Base-by-base conservation (phyloP, 2,329 filamentous ascomycete species). In the Alternaria solani region DNA sequence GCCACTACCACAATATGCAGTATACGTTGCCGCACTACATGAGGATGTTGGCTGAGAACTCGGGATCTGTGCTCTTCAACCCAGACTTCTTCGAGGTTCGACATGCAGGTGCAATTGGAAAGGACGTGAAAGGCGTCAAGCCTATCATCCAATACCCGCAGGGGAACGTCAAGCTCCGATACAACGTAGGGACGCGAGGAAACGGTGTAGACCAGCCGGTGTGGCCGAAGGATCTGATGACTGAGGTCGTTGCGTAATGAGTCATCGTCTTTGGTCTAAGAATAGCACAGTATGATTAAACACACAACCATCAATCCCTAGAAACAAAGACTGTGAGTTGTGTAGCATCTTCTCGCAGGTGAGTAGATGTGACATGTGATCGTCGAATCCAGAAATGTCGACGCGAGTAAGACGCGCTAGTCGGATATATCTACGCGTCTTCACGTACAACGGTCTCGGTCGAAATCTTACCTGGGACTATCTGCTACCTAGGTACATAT, bases 1-100 rank as follows among this genome's bases (percentile, higher is more conserved):
- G 84, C 11, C 81, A 86, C 66, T 82, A 83, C 66, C 79, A 86
- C 62, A 76, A 79, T 30, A 85, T 86, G 82, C 60, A 58, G 1
- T 78, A 82, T 47, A 74, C 70, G 1, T 56, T 84, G 6, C 81
- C 81, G 7, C 70, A 69, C 4, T 80, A 81, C 62, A 52, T 83
- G 41, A 74, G 76, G 18, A 75, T 81, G 70, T 65, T 84, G 25
- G 56, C 75, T 20, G 66, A 80, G 51, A 74, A 84, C 55, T 77
- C 77, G 16, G 74, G 64, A 0, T 61, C 74, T 5, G 73, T 73
- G 0, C 61, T 87, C 1, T 82, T 87, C 57, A 77, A 81, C 5
- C 78, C 81, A 0, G 72, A 76, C 0, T 87, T 85, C 70, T 87
- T 87, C 57, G 80, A 84, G 68, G 65, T 68, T 26, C 69, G 79